Evolutionary conservation across 805 yeast genomes (phyloP).

Genomic region (Barnettozyma wickerhamii): DNA sequence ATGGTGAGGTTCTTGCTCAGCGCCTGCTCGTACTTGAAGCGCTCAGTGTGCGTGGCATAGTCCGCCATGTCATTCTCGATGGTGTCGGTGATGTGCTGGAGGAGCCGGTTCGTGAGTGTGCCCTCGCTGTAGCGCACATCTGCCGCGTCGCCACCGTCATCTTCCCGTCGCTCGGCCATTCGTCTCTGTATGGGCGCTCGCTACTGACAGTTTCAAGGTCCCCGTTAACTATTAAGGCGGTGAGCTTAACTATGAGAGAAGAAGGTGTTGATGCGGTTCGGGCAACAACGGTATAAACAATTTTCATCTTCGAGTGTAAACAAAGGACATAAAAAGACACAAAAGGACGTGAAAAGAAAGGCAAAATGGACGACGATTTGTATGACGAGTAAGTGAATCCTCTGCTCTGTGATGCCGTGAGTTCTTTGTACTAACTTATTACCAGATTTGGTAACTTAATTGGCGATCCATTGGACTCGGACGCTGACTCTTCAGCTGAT

Average conservation of each 20-base stretch:
- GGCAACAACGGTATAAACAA: neutral
- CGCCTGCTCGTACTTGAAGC: slow-evolving; percentile 70
- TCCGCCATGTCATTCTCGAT: slow-evolving; percentile 28
- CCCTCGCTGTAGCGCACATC: too few relatives aligned
- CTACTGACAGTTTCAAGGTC: too few relatives aligned
- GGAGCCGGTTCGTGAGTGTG: slow-evolving; percentile 13
- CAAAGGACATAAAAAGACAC: neutral
- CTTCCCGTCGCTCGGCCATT: slow-evolving; percentile 1
- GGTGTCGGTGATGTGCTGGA: slow-evolving; percentile 18
- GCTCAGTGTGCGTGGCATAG: slow-evolving; percentile 46
- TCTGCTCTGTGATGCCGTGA: too few relatives aligned
- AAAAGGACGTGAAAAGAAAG: neutral
- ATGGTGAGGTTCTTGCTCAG: slow-evolving; percentile 64
- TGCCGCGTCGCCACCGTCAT: too few relatives aligned
- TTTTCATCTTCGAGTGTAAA: too few relatives aligned
- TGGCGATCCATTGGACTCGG: slow-evolving; percentile 47
- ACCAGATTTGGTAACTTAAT: slow-evolving; percentile 59
- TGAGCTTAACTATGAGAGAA: too few relatives aligned
- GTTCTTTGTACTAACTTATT: neutral
- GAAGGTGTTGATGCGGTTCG: neutral
- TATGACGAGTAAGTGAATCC: slow-evolving; percentile 72
- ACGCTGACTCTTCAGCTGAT: slow-evolving; percentile 32
- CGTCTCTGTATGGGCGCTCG: too few relatives aligned
- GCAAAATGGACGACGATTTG: slow-evolving; percentile 52
- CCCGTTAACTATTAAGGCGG: too few relatives aligned